Percentiles rank a stretch among this genome's conserved stretches.
Evolutionary conservation across 495 filamentous ascomycete species (phyloP).

Genomic region (Aspergillus wentii): DNA sequence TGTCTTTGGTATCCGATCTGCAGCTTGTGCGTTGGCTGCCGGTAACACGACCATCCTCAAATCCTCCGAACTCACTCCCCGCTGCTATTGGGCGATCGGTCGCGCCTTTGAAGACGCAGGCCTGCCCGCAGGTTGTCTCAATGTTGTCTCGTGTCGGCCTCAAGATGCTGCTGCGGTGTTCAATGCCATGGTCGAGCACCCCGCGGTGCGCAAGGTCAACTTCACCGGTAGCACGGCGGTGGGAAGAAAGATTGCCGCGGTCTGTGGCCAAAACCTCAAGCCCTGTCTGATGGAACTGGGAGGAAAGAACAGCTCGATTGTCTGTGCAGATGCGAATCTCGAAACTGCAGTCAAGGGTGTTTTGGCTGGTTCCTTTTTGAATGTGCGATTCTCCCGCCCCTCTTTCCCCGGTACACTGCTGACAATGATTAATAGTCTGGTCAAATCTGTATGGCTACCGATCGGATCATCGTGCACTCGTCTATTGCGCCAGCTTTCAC

Average conservation of each 20-base stretch:
- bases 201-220: conserved; percentile 55
- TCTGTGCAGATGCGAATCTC: conserved; percentile 53
- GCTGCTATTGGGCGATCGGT: conserved; percentile 66
- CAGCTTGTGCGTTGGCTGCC: conserved; percentile 72
- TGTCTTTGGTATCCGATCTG: conserved; percentile 59
- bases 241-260: conserved; percentile 50
- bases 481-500: conserved; percentile 57
- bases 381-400: conserved; percentile 25
- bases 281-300: conserved; percentile 59
- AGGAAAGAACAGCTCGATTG: conserved; percentile 56
- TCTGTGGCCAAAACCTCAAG: conserved; percentile 50
- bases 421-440: conserved; percentile 43
- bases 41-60: conserved; percentile 77
- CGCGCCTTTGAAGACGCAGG: conserved; percentile 69
- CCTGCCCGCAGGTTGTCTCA: conserved; percentile 51
- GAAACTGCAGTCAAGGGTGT: conserved; percentile 45
- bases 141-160: conserved; percentile 46
- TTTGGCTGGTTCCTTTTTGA: conserved; percentile 45
- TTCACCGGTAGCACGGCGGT: conserved; percentile 56
- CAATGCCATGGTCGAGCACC: conserved; percentile 51
- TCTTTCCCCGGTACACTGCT: neutral
- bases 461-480: conserved; percentile 76
- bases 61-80: conserved; percentile 68
- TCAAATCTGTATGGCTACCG: conserved; percentile 89
- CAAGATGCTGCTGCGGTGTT: conserved; percentile 51